These are phyloP conservation scores for Colletotrichum sp. DNA, from an alignment of 2,329 filamentous ascomycete genomes.

Conservation along the genomic window DNA sequence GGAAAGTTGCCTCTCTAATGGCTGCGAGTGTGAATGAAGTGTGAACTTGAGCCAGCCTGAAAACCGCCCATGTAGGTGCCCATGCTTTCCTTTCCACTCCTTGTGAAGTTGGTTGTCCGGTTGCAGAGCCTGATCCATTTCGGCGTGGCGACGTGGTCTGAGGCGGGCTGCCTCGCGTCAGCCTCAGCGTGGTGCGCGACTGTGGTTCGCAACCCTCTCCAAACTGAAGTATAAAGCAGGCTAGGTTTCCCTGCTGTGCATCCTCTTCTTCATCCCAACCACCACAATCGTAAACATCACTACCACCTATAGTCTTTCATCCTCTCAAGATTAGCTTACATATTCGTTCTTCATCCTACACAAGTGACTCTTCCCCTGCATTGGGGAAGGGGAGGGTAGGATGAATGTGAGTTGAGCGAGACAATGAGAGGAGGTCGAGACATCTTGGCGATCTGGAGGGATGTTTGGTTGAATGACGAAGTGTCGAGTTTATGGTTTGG, in stretches of 20 bases:
- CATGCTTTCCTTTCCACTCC: neutral
- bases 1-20: neutral
- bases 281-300: neutral
- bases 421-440: neutral
- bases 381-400: neutral
- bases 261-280: neutral
- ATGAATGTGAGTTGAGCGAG: neutral
- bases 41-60: neutral
- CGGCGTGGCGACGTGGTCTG: neutral
- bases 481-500: neutral
- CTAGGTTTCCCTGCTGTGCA: neutral
- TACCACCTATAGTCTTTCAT: neutral
- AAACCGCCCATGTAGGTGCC: neutral
- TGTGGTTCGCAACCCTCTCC: neutral
- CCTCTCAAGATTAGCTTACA: neutral
- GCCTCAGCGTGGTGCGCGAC: neutral
- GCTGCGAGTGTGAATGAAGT: neutral
- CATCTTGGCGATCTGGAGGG: neutral
- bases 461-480: neutral
- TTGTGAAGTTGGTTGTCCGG: neutral
- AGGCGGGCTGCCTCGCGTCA: neutral
- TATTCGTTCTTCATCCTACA: neutral
- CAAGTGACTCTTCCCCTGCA: neutral
- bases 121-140: neutral
- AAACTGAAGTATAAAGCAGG: neutral